These are phyloP conservation scores for Exophiala oligosperma DNA, from an alignment of 2,329 filamentous ascomycete genomes.

Conservation along the genomic window DNA sequence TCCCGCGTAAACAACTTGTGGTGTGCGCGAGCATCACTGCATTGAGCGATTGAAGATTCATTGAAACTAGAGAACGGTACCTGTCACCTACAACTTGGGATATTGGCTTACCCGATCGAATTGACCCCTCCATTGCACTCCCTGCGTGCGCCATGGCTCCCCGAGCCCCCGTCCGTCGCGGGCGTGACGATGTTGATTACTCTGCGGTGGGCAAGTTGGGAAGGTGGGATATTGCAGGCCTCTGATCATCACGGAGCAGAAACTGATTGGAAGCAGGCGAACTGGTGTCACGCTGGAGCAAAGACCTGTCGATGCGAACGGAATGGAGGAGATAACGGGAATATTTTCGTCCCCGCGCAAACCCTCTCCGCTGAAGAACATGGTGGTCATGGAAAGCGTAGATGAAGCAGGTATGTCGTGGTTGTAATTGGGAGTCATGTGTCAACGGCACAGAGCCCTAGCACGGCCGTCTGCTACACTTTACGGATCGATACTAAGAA, in stretches of 20 bases:
- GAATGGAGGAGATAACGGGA: slow-evolving; percentile 81
- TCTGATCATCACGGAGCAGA: neutral
- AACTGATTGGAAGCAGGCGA: slow-evolving; percentile 60
- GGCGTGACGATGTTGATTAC: slow-evolving; percentile 47
- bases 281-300: slow-evolving; percentile 83
- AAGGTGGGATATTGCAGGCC: slow-evolving; percentile 35
- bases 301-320: slow-evolving; percentile 83
- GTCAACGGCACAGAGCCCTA: no score
- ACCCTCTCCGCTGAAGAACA: slow-evolving; percentile 43
- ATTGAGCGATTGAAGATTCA: neutral
- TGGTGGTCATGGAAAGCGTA: slow-evolving; percentile 24
- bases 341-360: slow-evolving; percentile 87
- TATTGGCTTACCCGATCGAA: no score
- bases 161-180: slow-evolving; percentile 31
- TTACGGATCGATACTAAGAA: no score
- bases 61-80: neutral
- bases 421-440: no score
- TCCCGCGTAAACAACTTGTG: neutral
- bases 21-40: neutral
- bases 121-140: neutral
- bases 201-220: slow-evolving; percentile 49
- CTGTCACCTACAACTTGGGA: no score
- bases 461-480: no score
- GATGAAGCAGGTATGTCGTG: slow-evolving; percentile 46
- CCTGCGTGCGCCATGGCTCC: slow-evolving; percentile 19